These are phyloP conservation scores for Pseudognaphalium luteoalbum DNA, from an alignment of 129 eudicot species.

Conservation along the genomic window DNA sequence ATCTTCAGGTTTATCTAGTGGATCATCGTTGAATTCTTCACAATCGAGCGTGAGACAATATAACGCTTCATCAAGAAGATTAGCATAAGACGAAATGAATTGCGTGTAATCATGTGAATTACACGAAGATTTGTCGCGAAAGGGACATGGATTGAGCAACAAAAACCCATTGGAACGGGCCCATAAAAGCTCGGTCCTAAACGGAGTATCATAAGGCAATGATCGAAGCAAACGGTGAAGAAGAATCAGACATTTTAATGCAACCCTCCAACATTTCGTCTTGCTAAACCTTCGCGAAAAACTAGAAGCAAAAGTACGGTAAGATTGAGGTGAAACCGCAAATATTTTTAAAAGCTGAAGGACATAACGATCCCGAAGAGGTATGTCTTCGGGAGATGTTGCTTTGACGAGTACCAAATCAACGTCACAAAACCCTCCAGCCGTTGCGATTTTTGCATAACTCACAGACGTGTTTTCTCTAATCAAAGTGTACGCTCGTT, in stretches of 20 bases:
- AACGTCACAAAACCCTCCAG: slow-evolving; percentile 70
- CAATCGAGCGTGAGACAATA: slow-evolving; percentile 33
- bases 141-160: slow-evolving; percentile 59
- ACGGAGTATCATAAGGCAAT: slow-evolving; percentile 43
- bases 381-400: slow-evolving; percentile 68
- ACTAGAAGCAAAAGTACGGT: slow-evolving; percentile 43
- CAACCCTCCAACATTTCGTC: slow-evolving; percentile 66
- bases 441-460: slow-evolving; percentile 61
- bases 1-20: not conserved
- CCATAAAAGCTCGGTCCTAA: slow-evolving; percentile 56
- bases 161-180: slow-evolving; percentile 44
- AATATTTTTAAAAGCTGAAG: slow-evolving; percentile 58
- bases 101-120: slow-evolving; percentile 53
- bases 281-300: slow-evolving; percentile 52
- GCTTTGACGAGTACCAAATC: slow-evolving; percentile 63
- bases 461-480: slow-evolving; percentile 55
- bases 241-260: slow-evolving; percentile 65
- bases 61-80: slow-evolving; percentile 58
- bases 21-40: not conserved
- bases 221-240: slow-evolving; percentile 69
- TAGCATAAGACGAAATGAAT: slow-evolving; percentile 60
- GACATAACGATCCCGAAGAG: slow-evolving; percentile 60
- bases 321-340: slow-evolving; percentile 49
- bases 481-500: slow-evolving; percentile 47
- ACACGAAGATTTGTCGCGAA: slow-evolving; percentile 57